Evolutionary conservation across 495 filamentous ascomycete genomes (phyloP).

Genomic region (Trichoderma asperelloides): DNA sequence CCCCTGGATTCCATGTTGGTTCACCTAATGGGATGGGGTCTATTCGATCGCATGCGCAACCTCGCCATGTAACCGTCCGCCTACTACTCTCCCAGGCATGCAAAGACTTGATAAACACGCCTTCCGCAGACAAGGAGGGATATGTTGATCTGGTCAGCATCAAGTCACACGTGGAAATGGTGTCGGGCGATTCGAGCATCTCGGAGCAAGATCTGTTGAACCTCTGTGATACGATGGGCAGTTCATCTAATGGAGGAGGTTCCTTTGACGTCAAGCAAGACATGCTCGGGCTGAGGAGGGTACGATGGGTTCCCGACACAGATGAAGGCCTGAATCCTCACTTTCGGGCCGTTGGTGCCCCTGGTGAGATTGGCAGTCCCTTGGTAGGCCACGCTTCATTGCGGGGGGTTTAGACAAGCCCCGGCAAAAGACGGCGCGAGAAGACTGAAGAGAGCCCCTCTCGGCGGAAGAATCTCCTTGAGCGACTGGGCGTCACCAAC

Average conservation of each 20-base stretch:
- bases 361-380: constrained; percentile 48
- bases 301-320: constrained; percentile 52
- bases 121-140: constrained; percentile 20
- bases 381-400: constrained; percentile 39
- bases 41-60: constrained; percentile 16
- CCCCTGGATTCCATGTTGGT: constrained; percentile 18
- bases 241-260: constrained; percentile 78
- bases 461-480: not conserved
- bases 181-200: constrained; percentile 48
- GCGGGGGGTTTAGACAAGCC: constrained; percentile 1
- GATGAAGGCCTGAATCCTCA: constrained; percentile 20
- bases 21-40: not conserved
- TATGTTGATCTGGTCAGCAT: constrained; percentile 21
- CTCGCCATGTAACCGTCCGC: constrained; percentile 36
- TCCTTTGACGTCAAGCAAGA: constrained; percentile 58
- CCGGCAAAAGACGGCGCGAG: not conserved
- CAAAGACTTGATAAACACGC: constrained; percentile 24
- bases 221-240: constrained; percentile 87
- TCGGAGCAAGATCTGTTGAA: constrained; percentile 68
- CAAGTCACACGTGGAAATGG: constrained; percentile 58
- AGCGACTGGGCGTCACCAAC: not conserved
- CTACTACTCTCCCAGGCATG: constrained; percentile 42
- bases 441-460: constrained; percentile 1
- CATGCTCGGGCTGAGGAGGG: constrained; percentile 30
- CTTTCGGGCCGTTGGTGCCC: constrained; percentile 34